Percentiles rank a stretch among this genome's conserved stretches.
phyloP scores from a whole-genome alignment of 1,284 basidiomycete species.

The Apiotrichum porosum region DNA sequence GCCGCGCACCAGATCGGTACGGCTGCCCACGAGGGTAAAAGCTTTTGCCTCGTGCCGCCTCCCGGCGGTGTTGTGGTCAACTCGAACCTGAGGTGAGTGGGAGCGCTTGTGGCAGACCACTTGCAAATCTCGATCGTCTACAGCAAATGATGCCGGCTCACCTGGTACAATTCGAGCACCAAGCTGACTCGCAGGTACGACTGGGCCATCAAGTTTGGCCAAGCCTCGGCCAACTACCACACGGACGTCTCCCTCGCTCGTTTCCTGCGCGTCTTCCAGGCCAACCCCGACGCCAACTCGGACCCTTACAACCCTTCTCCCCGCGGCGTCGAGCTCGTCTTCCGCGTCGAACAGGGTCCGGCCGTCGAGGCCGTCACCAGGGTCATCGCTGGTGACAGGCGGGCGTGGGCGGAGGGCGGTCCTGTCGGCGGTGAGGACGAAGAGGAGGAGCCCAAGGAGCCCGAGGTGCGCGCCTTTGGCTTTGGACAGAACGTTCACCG shows the following conservation, averaged over 20 bases:
- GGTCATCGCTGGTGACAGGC: conserved; percentile 13
- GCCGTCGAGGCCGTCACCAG: conserved; percentile 9
- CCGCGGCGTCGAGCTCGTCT: conserved; percentile 14
- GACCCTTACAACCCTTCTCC: too few relatives aligned
- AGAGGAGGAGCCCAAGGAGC: conserved; percentile 5
- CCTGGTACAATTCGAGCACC: too few relatives aligned
- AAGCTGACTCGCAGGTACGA: conserved; percentile 15
- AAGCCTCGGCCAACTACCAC: conserved; percentile 18
- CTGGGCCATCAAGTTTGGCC: conserved; percentile 27
- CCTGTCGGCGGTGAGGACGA: background rate
- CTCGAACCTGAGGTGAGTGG: conserved; percentile 24
- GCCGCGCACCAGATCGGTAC: conserved; percentile 12
- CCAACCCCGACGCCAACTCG: conserved; percentile 13
- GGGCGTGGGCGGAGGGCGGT: conserved; percentile 6
- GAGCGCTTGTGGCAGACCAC: too few relatives aligned
- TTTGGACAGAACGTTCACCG: conserved; percentile 1
- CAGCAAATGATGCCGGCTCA: too few relatives aligned
- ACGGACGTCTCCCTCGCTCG: conserved; percentile 15
- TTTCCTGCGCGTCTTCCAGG: conserved; percentile 27
- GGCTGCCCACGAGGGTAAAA: conserved; percentile 13
- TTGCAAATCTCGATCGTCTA: too few relatives aligned
- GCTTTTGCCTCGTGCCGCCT: conserved; percentile 17
- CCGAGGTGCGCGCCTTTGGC: conserved; percentile 4
- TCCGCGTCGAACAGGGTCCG: conserved; percentile 12
- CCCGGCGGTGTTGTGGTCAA: conserved; percentile 21